phyloP scores from a whole-genome alignment of 495 filamentous ascomycete species.

The Pseudomonodictys pantanalensis region DNA sequence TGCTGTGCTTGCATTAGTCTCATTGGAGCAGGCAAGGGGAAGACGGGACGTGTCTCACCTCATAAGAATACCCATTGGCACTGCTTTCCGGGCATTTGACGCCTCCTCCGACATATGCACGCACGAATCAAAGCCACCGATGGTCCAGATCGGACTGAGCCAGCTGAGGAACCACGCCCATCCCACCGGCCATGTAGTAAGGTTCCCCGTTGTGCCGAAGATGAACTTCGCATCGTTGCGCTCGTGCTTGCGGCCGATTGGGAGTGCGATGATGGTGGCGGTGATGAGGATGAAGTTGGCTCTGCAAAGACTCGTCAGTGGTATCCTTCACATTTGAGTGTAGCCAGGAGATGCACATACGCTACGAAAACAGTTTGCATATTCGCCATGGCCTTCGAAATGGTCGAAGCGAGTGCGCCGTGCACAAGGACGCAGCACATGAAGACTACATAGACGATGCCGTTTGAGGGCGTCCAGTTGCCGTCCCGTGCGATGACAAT shows the following conservation, averaged over 20 bases:
- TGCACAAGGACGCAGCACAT: constrained; percentile 57
- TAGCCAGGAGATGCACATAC: not conserved
- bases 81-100: constrained; percentile 58
- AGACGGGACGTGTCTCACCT: not conserved
- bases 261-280: constrained; percentile 64
- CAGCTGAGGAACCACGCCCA: constrained; percentile 62
- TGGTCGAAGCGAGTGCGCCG: constrained; percentile 55
- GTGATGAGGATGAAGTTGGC: constrained; percentile 63
- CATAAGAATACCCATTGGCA: constrained; percentile 61
- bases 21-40: not conserved
- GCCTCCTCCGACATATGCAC: constrained; percentile 65
- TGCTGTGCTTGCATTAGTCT: constrained; percentile 8
- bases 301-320: not conserved
- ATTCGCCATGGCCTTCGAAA: constrained; percentile 61
- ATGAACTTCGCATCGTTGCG: constrained; percentile 50
- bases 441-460: constrained; percentile 63
- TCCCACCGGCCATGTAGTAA: constrained; percentile 53
- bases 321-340: not conserved
- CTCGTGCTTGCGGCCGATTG: constrained; percentile 49
- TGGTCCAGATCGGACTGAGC: constrained; percentile 67
- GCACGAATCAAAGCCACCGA: constrained; percentile 50
- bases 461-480: constrained; percentile 58
- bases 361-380: constrained; percentile 63
- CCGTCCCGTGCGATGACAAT: constrained; percentile 64
- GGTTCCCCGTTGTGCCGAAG: constrained; percentile 51